Evolutionary conservation across 2,329 filamentous ascomycete genomes (phyloP), one percentile per base, ranked within the genome.

Genomic region (Arthroderma sp.): DNA sequence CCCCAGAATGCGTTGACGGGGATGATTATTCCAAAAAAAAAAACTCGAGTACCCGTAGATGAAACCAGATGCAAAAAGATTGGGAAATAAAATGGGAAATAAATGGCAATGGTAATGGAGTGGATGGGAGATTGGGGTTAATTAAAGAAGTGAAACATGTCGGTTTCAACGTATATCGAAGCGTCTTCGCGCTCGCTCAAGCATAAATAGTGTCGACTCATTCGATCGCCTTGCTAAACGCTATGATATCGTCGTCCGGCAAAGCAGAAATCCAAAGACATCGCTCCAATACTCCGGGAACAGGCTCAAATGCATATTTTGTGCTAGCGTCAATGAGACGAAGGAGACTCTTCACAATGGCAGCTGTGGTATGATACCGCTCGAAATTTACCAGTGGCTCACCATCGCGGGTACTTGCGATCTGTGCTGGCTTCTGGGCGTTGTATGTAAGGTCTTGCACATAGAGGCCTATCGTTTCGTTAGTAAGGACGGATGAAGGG

Each of bases 391-490:
- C 76, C 56, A 85, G 71, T n/a, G 78, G 73, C 63, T 83, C 81
- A 23, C 74, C 71, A 4, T 69, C 66, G 13, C 63, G 70, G 13
- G 70, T 76, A 56, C 71, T 73, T 11, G 74, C 72, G 44, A 84
- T 75, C 61, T 80, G 78, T 1, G 80, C 76, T 0, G 82, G 81
- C 64, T 85, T 85, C 67, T 85, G 81, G 0, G 82, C 78, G 66
- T 85, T 85, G 70, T 83, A 84, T 53, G 82, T 84, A 57, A 85
- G 73, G 65, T 85, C 82, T 61, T 83, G 82, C 4, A 83, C 81
- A 67, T 85, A 85, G 35, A 85, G 74, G 21, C 81, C 77, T 79
- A 33, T 17, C 4, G 31, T 28, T 8, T 47, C 9, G 44, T 58
- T 49, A 60, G 53, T 15, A 35, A 28, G n/a, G 19, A 0, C 4